phyloP scores from a whole-genome alignment of 768 basidiomycete genomes.

The Amanita rimosa region DNA sequence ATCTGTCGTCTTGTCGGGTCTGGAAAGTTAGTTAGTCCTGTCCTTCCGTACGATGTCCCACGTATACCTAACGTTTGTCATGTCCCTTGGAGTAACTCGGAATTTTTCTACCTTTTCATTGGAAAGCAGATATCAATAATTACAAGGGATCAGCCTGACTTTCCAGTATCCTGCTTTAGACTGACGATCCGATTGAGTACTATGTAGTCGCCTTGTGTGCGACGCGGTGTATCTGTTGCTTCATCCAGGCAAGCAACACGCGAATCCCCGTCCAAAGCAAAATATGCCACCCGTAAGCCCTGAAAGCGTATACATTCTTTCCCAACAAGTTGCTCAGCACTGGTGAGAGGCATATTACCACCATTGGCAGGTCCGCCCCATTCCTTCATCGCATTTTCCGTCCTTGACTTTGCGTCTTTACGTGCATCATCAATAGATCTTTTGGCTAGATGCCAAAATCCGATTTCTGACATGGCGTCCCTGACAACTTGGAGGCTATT shows the following conservation, averaged over 20 bases:
- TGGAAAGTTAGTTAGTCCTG: constrained; percentile 12
- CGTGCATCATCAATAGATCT: constrained; percentile 52
- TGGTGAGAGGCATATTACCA: constrained; percentile 59
- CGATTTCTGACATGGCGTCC: constrained; percentile 78
- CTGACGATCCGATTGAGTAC: constrained; percentile 89
- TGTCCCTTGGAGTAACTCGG: constrained; percentile 10
- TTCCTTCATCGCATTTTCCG: constrained; percentile 42
- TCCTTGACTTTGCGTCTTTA: constrained; percentile 51
- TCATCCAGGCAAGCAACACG: constrained; percentile 54
- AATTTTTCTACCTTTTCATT: constrained; percentile 6
- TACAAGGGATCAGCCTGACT: constrained; percentile 23
- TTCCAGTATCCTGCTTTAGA: constrained; percentile 90
- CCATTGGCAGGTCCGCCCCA: constrained; percentile 18
- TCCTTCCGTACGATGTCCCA: constrained; percentile 11
- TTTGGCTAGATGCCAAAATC: constrained; percentile 80
- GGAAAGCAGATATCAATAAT: not conserved
- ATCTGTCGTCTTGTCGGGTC: not conserved
- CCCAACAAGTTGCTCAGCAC: constrained; percentile 71
- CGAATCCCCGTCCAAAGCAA: constrained; percentile 85
- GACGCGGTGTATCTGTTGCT: constrained; percentile 23
- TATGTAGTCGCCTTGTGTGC: constrained; percentile 63
- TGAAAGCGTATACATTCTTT: constrained; percentile 96
- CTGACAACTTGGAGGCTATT: constrained; percentile 71
- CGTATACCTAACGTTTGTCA: constrained; percentile 13
- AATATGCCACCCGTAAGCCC: constrained; percentile 91